Evolutionary conservation across 2,329 filamentous ascomycete genomes (phyloP), one percentile per base, ranked within the genome.

Genomic region (Corynespora cassiicola): DNA sequence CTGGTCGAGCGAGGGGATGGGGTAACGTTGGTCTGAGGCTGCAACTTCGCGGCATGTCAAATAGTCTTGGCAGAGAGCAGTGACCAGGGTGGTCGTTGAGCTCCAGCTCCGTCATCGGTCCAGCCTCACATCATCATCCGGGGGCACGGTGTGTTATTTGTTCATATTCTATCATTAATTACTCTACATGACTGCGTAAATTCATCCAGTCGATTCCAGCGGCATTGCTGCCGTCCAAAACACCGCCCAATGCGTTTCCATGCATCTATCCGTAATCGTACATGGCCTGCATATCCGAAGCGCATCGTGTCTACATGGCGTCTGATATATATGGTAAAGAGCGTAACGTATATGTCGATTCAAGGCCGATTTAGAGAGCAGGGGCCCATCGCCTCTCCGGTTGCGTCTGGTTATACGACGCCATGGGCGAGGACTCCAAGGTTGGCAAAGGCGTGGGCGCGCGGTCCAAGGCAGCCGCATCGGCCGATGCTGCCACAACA

Each of bases 71-170:
- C 60, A 56, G 23, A n/a, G n/a, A 54, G 49, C 42, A 26, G 20
- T 47, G 27, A 35, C 55, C 60, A 56, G 59, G 53, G 50, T 61
- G 45, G 14, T 44, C 45, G 50, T 35, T 44, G 40, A 30, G 36
- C 36, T 45, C 31, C 23, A 45, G 45, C 56, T 60, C 54, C 58
- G 58, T 61, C 60, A 61, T 63, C 50, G 48, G 25, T 21, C 32
- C 18, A 30, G 21, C 6, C 8, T 11, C n/a, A n/a, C n/a, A n/a
- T n/a, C n/a, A n/a, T n/a, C n/a, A n/a, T n/a, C n/a, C n/a, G n/a
- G n/a, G n/a, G n/a, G n/a, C n/a, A n/a, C n/a, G n/a, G n/a, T n/a
- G n/a, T n/a, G n/a, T n/a, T n/a, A n/a, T n/a, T n/a, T n/a, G n/a
- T n/a, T n/a, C n/a, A n/a, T n/a, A n/a, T n/a, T n/a, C n/a, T n/a